Conservation (phyloP, 345 rosid species). For the Rhodamnia argentea region DNA sequence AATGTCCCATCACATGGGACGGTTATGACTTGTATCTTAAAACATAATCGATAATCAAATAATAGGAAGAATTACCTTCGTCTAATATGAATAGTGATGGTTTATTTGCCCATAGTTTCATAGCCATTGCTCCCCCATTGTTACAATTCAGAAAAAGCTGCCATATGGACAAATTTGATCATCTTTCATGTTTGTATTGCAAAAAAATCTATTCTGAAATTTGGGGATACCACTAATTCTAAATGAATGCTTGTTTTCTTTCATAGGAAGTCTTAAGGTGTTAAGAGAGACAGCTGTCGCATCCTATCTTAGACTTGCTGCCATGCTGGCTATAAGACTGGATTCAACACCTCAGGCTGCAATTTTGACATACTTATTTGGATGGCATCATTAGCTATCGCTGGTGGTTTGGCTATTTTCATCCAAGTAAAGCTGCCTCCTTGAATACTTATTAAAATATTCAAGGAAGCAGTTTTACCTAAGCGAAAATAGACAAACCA, state of each 20-base stretch:
- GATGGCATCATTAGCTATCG: constrained; percentile 75
- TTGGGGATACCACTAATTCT: background rate
- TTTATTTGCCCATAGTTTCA: no score
- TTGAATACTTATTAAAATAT: no score
- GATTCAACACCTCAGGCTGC: constrained; percentile 82
- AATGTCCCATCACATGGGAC: no score
- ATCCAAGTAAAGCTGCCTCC: constrained; percentile 45
- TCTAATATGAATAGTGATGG: no score
- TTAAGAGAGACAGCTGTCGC: constrained; percentile 74
- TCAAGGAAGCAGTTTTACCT: constrained; percentile 25
- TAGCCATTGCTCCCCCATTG: no score
- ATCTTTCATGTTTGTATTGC: no score
- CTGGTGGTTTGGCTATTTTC: constrained; percentile 88
- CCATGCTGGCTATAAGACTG: constrained; percentile 67
- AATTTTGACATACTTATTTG: constrained; percentile 80
- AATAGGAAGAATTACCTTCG: no score
- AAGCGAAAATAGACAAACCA: constrained; percentile 88
- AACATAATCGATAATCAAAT: no score
- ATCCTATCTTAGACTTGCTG: constrained; percentile 70
- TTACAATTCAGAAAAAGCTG: background rate
- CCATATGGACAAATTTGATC: no score
- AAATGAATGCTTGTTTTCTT: background rate
- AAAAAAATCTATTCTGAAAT: background rate
- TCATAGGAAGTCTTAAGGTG: constrained; percentile 40
- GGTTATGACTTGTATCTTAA: no score